Evolutionary conservation across 306 rosid species (phyloP).

Genomic region (Cercis canadensis): DNA sequence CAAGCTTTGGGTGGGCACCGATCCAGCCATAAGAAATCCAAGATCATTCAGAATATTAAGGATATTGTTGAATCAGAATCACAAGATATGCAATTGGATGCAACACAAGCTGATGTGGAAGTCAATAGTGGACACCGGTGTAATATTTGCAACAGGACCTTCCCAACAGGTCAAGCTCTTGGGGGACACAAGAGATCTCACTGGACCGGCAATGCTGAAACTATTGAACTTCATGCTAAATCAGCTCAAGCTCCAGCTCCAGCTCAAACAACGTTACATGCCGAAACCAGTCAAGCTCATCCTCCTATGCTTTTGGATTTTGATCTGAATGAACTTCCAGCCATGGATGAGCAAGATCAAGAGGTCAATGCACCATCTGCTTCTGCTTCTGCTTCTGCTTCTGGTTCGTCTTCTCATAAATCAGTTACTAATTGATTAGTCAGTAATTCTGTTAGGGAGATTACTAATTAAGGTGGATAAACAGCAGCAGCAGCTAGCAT

Average conservation of each 20-base stretch:
- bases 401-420: conserved; percentile 31
- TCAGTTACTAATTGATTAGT: conserved; percentile 10
- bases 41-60: not conserved
- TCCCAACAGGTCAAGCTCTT: conserved; percentile 34
- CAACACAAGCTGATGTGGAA: not conserved
- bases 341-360: no score
- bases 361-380: no score
- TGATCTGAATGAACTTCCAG: no score
- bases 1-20: conserved; percentile 62
- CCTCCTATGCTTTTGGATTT: no score
- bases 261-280: no score
- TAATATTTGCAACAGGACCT: conserved; percentile 9
- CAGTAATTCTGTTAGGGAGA: not conserved
- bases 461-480: not conserved
- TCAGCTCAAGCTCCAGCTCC: no score
- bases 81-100: not conserved
- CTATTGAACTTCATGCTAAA: not conserved
- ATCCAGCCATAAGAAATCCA: conserved; percentile 44
- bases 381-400: not conserved
- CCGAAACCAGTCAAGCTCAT: no score
- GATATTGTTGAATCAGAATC: not conserved
- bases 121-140: not conserved
- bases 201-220: conserved; percentile 28
- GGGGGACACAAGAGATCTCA: conserved; percentile 44
- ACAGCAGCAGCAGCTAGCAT: conserved; percentile 1